A percentile compares a stretch with the other conserved stretches of the same genome.
phyloP scores from a whole-genome alignment of 129 eudicot genomes.

The Lactuca sativa region DNA sequence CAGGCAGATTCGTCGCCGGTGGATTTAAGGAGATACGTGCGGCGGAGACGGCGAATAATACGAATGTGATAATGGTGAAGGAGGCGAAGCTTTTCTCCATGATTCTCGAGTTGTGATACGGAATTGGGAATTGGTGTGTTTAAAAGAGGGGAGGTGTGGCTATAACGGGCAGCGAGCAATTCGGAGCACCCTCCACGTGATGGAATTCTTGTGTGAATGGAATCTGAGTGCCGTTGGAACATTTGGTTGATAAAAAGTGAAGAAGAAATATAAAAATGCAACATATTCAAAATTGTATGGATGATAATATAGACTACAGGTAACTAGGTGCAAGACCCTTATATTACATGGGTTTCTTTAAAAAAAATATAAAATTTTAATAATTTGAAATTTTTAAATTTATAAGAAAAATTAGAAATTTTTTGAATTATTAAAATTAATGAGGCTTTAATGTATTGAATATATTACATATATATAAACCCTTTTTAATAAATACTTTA shows the following conservation, averaged over 20 bases:
- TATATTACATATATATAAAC: no score
- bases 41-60: constrained; percentile 26
- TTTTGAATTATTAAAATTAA: no score
- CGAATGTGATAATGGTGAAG: constrained; percentile 14
- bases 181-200: constrained; percentile 41
- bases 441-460: no score
- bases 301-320: neutral
- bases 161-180: constrained; percentile 40
- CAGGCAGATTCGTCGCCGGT: neutral
- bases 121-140: constrained; percentile 12
- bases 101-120: constrained; percentile 2
- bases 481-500: no score
- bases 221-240: constrained; percentile 37
- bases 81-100: constrained; percentile 20
- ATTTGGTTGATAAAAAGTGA: constrained; percentile 14
- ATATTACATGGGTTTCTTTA: no score
- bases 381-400: no score
- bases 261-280: neutral
- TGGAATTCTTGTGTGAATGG: constrained; percentile 13
- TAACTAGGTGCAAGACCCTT: no score
- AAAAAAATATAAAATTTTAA: no score
- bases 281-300: neutral
- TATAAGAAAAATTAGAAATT: no score
- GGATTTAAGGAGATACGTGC: constrained; percentile 31
- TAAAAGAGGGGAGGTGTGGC: neutral